Base-by-base conservation (phyloP, 257 asterid species). In the Solanum appendiculatum region DNA sequence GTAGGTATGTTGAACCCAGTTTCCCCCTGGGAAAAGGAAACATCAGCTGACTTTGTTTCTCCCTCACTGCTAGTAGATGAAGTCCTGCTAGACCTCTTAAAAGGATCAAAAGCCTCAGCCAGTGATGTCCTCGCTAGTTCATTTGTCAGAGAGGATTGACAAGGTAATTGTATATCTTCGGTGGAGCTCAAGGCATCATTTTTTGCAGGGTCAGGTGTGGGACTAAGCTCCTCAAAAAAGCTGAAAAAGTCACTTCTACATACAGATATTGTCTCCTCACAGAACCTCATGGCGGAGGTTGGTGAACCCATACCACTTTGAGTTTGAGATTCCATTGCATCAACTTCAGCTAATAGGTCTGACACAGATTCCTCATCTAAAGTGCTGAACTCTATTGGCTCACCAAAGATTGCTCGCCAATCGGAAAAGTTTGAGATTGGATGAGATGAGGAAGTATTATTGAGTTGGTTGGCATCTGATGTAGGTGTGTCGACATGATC, bases 311-410 rank as follows among this genome's bases (percentile, higher is more conserved):
- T 87, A 54, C 94, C 94, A 87, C 92, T 89, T 85, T 87, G 68
- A 81, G 40, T 81, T 29, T 81, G 91, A 33, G 93, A 89, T 85
- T 92, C 93, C 95, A 93, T 92, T 33, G 98, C 98, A 86, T 91
- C 98, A 7, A 93, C 98, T 91, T 95, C 98, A 31, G 96, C 98
- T 64, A 95, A 77, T 83, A 95, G 90, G 88, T 94, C 98, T 1
- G 98, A 95, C 23, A 95, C 93, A 0, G 95, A 93, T 46, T 95
- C 98, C 91, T 95, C 98, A 37, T 93, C 96, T 78, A 95, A 83
- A 75, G 94, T 93, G 58, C 89, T 93, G 34, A 95, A 92, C 88
- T 93, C 98, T 42, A 95, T 94, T 10, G 94, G 94, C 89, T 91
- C 93, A 31, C 9, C 39, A 27, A 78, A 78, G 64, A 18, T 27